Percentiles rank a stretch among this genome's conserved stretches.
These are phyloP conservation scores for Podospora pseudoanserina DNA, from an alignment of 495 filamentous ascomycete genomes.

Conservation along the genomic window DNA sequence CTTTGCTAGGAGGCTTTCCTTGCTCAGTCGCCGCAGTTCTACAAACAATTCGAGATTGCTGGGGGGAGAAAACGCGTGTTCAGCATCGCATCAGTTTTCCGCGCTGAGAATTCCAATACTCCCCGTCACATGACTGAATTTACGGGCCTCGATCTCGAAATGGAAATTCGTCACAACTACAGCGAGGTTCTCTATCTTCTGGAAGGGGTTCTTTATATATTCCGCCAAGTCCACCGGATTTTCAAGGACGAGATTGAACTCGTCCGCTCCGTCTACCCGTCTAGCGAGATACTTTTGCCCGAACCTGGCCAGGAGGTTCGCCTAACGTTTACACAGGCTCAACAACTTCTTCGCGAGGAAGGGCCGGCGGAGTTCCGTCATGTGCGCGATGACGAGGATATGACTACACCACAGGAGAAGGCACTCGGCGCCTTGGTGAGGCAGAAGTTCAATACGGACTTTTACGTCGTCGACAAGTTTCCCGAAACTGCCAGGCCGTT, in stretches of 20 bases:
- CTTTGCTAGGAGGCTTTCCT: constrained; percentile 82
- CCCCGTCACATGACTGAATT: constrained; percentile 96
- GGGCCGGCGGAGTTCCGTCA: constrained; percentile 66
- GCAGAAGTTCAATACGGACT: constrained; percentile 82
- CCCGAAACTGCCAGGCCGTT: constrained; percentile 81
- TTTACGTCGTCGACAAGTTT: constrained; percentile 91
- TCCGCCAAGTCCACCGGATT: constrained; percentile 55
- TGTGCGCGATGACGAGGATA: constrained; percentile 72
- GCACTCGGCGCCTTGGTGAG: constrained; percentile 80
- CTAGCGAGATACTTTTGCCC: constrained; percentile 50
- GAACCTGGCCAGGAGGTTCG: constrained; percentile 72
- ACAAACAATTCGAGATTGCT: constrained; percentile 95
- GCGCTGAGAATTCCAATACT: constrained; percentile 95
- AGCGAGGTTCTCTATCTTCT: constrained; percentile 78
- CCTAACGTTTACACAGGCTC: constrained; percentile 80
- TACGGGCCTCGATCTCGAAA: constrained; percentile 94
- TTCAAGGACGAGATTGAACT: constrained; percentile 61
- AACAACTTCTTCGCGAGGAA: constrained; percentile 74
- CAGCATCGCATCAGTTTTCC: constrained; percentile 83
- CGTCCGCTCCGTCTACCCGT: constrained; percentile 60
- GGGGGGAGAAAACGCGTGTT: constrained; percentile 88
- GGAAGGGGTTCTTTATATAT: constrained; percentile 83
- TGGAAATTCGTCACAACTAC: constrained; percentile 87
- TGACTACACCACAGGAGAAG: constrained; percentile 82
- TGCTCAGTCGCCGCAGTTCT: constrained; percentile 67